Base-by-base conservation (phyloP, 2,329 filamentous ascomycete species). In the Epichloe bromicola region DNA sequence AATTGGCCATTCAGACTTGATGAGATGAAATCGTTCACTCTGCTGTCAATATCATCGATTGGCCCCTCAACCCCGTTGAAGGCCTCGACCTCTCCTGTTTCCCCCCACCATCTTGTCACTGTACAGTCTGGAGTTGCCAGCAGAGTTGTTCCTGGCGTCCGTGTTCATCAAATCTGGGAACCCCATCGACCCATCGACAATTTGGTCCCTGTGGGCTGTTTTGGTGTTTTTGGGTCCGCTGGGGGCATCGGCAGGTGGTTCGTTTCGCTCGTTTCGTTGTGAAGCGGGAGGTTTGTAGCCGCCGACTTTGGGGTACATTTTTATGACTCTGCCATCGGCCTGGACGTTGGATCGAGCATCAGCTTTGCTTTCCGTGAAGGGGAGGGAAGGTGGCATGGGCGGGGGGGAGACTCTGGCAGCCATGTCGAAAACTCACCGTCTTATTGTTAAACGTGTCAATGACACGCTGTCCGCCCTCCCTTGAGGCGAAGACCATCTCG, bases 371-470 rank as follows among this genome's bases (percentile, higher is more conserved):
- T 12, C 12, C 45, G 19, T 20, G 14, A 39, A 14, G 12, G 17
- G 33, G 20, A 37, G 43, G 23, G 23, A 4, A 1, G 20, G 4
- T 20, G 20, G 20, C 20, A 20, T 20, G 20, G 20, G 20, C 3
- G 20, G 46, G 26, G 26, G 26, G 8, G 8, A 1, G 8, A 1
- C 12, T 33, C 10, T 17, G 5, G 33, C 12, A 33, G n/a, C 11
- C 10, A 47, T 30, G 15, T 20, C 43, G 47, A 38, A 38, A 38
- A 67, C 80, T 58, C 64, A 87, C 86, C 62, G 80, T 88, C 70
- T 88, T 83, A 63, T 85, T 82, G 67, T 93, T 83, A 66, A 91
- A 91, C 3, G 76, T 86, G 53, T 78, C 73, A 60, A 91, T 84
- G 17, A 89, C 84, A 39, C 76, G 78, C 59, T 91, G 82, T 3